Evolutionary conservation across 805 yeast species (phyloP).

Genomic region (Saturnispora saitoi): DNA sequence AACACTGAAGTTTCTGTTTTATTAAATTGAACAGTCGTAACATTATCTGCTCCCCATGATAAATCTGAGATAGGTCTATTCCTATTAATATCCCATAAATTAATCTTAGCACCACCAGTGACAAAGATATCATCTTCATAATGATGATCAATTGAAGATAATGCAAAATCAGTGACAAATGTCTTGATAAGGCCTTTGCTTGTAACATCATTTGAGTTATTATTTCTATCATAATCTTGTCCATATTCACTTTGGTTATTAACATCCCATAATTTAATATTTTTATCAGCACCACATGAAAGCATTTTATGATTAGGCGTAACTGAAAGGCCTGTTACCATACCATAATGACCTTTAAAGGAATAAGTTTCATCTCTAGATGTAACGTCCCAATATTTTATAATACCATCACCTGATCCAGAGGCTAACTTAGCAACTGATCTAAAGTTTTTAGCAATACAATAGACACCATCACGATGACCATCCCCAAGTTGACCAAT

Average conservation of each 20-base stretch:
- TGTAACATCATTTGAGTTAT: conserved; percentile 19
- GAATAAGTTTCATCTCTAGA: conserved; percentile 66
- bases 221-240: conserved; percentile 14
- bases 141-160: conserved; percentile 83
- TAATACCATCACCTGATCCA: conserved; percentile 91
- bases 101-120: conserved; percentile 85
- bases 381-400: conserved; percentile 89
- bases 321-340: conserved; percentile 77
- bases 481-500: conserved; percentile 92
- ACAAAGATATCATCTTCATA: conserved; percentile 64
- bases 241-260: conserved; percentile 31
- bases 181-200: conserved; percentile 64
- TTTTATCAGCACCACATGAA: conserved; percentile 87
- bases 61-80: conserved; percentile 68
- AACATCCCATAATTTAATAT: conserved; percentile 84
- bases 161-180: conserved; percentile 74
- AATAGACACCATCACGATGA: conserved; percentile 89
- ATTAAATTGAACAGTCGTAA: conserved; percentile 75
- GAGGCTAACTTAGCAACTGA: conserved; percentile 71
- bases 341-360: conserved; percentile 83
- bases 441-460: conserved; percentile 69
- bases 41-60: conserved; percentile 96
- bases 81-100: conserved; percentile 86
- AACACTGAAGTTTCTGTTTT: conserved; percentile 81
- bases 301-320: conserved; percentile 50